phyloP scores from a whole-genome alignment of 257 asterid species.

The Nemophila menziesii region DNA sequence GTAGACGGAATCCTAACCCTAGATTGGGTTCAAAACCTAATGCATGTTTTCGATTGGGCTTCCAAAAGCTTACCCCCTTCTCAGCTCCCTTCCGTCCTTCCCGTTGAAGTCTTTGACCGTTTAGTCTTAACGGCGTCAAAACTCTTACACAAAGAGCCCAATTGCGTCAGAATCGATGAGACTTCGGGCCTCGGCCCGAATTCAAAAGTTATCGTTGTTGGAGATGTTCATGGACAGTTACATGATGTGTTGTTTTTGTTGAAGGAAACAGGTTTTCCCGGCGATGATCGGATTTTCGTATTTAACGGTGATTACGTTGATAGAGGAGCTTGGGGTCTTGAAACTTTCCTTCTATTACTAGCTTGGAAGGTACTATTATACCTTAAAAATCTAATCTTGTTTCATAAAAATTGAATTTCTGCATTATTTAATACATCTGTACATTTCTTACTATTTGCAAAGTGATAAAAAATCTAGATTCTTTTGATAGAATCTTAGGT shows the following conservation, averaged over 20 bases:
- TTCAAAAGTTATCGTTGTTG: conserved; percentile 72
- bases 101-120: conserved; percentile 64
- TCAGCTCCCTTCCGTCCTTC: conserved; percentile 59
- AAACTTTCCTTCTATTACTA: conserved; percentile 58
- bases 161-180: conserved; percentile 61
- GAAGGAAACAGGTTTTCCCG: conserved; percentile 66
- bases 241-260: conserved; percentile 74
- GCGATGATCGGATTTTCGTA: conserved; percentile 67
- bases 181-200: conserved; percentile 25
- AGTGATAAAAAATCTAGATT: too few species aligned
- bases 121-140: conserved; percentile 65
- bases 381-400: too few species aligned
- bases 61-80: conserved; percentile 49
- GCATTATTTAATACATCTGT: too few species aligned
- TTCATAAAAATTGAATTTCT: conserved; percentile 1
- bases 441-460: too few species aligned
- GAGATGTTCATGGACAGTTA: conserved; percentile 94
- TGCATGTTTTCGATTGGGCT: conserved; percentile 73
- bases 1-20: conserved; percentile 37
- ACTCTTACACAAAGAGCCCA: conserved; percentile 84
- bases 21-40: conserved; percentile 53
- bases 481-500: not conserved
- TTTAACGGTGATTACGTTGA: conserved; percentile 98
- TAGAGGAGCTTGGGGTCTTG: conserved; percentile 99
- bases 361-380: conserved; percentile 99